phyloP scores from a whole-genome alignment of 768 basidiomycete species.

The Suillus plorans region DNA sequence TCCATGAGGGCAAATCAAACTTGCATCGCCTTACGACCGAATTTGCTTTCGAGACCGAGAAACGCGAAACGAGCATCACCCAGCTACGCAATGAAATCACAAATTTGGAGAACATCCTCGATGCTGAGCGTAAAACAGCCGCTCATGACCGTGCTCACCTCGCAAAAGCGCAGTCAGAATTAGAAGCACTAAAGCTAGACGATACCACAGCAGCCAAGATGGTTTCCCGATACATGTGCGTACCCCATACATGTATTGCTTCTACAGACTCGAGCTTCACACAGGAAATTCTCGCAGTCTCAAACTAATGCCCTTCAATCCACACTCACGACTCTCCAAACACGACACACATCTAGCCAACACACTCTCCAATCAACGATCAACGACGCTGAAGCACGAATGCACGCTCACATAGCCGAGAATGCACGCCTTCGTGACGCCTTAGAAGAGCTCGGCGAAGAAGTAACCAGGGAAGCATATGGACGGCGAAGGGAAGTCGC shows the following conservation, averaged over 20 bases:
- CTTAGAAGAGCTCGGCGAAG: conserved; percentile 69
- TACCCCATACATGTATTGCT: conserved; percentile 10
- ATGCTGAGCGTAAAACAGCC: conserved; percentile 44
- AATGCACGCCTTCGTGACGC: conserved; percentile 52
- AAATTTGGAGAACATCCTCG: conserved; percentile 38
- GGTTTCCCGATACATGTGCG: conserved; percentile 84
- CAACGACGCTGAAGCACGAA: conserved; percentile 40
- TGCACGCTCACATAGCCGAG: conserved; percentile 44
- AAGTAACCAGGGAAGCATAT: conserved; percentile 67
- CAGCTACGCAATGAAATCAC: conserved; percentile 46
- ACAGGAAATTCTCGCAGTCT: conserved; percentile 81
- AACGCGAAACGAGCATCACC: conserved; percentile 42
- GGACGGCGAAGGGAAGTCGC: conserved; percentile 73
- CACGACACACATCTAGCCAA: conserved; percentile 62
- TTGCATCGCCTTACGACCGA: conserved; percentile 50
- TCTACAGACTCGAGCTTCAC: background rate
- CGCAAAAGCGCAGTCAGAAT: conserved; percentile 45
- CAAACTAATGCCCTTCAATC: conserved; percentile 65
- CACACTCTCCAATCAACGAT: conserved; percentile 55
- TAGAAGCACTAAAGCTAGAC: conserved; percentile 58
- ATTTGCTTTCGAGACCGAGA: conserved; percentile 48
- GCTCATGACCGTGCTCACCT: conserved; percentile 46
- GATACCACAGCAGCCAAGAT: conserved; percentile 79
- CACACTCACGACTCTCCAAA: conserved; percentile 56
- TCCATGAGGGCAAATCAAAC: conserved; percentile 48